A percentile compares a stretch with the other conserved stretches of the same genome.
phyloP scores from a whole-genome alignment of 345 rosid species.

The Murraya paniculata region DNA sequence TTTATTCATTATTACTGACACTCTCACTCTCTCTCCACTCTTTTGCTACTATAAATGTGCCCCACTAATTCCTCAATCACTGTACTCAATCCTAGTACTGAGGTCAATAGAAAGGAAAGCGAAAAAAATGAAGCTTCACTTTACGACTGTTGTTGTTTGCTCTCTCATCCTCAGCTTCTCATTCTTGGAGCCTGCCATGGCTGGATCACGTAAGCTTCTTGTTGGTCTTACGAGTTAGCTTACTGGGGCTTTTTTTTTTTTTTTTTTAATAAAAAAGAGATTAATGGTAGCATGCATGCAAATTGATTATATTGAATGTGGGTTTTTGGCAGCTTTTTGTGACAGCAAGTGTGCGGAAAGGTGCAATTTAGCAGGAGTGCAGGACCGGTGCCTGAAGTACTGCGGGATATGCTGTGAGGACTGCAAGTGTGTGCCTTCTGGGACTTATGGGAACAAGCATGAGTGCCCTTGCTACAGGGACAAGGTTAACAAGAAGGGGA shows the following conservation, averaged over 20 bases:
- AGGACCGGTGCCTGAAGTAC: constrained; percentile 69
- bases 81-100: background rate
- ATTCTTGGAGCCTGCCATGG: background rate
- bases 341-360: constrained; percentile 51
- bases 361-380: constrained; percentile 69
- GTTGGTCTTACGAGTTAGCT: background rate
- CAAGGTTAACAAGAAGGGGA: constrained; percentile 58
- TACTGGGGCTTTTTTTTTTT: background rate
- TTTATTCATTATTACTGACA: background rate
- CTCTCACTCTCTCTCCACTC: background rate
- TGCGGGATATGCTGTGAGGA: constrained; percentile 77
- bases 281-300: no score
- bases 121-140: background rate
- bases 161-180: background rate
- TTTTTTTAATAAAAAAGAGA: no score
- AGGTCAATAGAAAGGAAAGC: background rate
- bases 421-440: constrained; percentile 90
- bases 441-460: constrained; percentile 74
- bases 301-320: no score
- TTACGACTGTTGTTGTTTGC: background rate
- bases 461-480: constrained; percentile 80
- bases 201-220: background rate
- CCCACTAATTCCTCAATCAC: background rate
- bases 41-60: background rate
- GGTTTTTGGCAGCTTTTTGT: constrained; percentile 33